Evolutionary conservation across 495 filamentous ascomycete species (phyloP).

Genomic region (Jackrogersella multiformis): DNA sequence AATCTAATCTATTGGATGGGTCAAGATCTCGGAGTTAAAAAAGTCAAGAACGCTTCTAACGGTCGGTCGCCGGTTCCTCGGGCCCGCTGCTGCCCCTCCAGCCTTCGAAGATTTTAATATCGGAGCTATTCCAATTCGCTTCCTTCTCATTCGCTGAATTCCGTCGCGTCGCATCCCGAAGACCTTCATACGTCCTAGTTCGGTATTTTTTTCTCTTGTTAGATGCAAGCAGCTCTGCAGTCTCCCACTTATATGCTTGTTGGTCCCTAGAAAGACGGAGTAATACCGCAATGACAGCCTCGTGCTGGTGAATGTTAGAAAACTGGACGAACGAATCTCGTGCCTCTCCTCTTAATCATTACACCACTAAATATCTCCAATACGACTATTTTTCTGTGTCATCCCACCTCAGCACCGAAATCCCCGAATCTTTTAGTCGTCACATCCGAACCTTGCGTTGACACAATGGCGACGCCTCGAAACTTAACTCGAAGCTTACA

Average conservation of each 20-base stretch:
- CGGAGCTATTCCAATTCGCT: constrained; percentile 38
- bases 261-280: constrained; percentile 2
- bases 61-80: constrained; percentile 29
- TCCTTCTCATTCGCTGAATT: constrained; percentile 28
- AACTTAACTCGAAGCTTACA: constrained; percentile 23
- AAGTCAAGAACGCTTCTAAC: constrained; percentile 1
- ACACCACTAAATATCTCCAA: not conserved
- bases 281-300: constrained; percentile 30
- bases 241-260: constrained; percentile 9
- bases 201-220: constrained; percentile 37
- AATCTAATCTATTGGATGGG: not conserved
- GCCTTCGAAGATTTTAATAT: constrained; percentile 32
- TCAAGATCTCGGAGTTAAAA: constrained; percentile 29
- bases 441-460: not conserved
- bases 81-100: too few relatives aligned
- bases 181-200: constrained; percentile 12
- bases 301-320: constrained; percentile 1
- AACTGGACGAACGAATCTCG: not conserved
- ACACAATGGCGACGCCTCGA: constrained; percentile 36
- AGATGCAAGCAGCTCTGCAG: constrained; percentile 18
- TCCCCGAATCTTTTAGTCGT: constrained; percentile 18
- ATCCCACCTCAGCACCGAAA: constrained; percentile 21
- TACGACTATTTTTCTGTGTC: not conserved
- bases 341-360: not conserved
- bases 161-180: constrained; percentile 30